These are phyloP conservation scores for Aspergillus funiculosus DNA, from an alignment of 495 filamentous ascomycete genomes.

Conservation along the genomic window DNA sequence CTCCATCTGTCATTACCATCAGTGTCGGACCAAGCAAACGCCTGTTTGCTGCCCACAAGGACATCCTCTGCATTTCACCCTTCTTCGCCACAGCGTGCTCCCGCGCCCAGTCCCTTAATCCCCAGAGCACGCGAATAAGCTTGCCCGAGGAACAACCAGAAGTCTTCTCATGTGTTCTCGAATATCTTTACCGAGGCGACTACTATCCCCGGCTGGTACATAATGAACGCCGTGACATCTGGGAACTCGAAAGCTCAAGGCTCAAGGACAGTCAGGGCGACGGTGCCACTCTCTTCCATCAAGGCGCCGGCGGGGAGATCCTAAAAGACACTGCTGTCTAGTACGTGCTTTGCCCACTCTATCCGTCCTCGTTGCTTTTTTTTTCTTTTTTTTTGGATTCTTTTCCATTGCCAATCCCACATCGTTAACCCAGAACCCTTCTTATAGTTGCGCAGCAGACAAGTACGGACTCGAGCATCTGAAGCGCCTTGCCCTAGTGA, in stretches of 20 bases:
- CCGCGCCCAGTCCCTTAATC: conserved; percentile 15
- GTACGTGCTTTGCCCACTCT: conserved; percentile 24
- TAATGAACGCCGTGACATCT: conserved; percentile 60
- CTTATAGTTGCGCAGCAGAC: conserved; percentile 65
- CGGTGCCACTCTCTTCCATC: conserved; percentile 67
- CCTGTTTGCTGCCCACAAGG: conserved; percentile 87
- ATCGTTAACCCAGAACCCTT: neutral
- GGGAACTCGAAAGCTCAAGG: conserved; percentile 60
- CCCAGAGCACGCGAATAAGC: conserved; percentile 51
- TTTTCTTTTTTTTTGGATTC: too few species aligned
- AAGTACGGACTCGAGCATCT: conserved; percentile 76
- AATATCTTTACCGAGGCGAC: conserved; percentile 92
- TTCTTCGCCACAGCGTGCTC: conserved; percentile 55
- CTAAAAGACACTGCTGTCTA: conserved; percentile 89
- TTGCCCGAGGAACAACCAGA: conserved; percentile 84
- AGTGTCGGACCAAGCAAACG: conserved; percentile 69
- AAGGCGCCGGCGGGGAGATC: conserved; percentile 57
- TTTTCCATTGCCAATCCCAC: neutral
- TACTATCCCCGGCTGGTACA: conserved; percentile 75
- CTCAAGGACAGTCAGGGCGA: conserved; percentile 27
- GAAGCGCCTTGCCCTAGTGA: conserved; percentile 74
- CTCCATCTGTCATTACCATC: conserved; percentile 72
- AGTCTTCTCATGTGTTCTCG: conserved; percentile 83
- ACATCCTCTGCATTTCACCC: conserved; percentile 69
- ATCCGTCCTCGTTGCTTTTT: neutral